Evolutionary conservation across 768 basidiomycete species (phyloP), one percentile per base, ranked within the genome.

Genomic region (Pulveroboletus frians): DNA sequence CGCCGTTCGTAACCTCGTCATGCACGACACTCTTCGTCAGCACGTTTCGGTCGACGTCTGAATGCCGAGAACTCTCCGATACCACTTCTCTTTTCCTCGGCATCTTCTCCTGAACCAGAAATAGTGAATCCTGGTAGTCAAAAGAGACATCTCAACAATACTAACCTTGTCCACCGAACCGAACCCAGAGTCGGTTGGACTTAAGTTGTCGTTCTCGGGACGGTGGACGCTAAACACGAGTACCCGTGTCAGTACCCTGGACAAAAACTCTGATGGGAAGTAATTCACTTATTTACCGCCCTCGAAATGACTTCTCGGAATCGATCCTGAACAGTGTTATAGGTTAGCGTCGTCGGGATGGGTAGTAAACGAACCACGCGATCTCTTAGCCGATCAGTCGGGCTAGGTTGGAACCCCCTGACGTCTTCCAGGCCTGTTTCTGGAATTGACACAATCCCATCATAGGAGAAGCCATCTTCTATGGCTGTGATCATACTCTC

Each of bases 401-500:
- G 37, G 14, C 13, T 21, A 20, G 8, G 5, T 14, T 11, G 20
- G 20, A 21, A 38, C 20, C 8, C 7, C 7, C 3, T 8, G 20
- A 14, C 20, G 6, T 38, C 37, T 20, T 38, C 37, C 37, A 38
- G 37, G 14, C 37, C 37, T 21, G 37, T 21, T 21, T 38, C 37
- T 9, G 37, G 37, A 14, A 38, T 38, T 13, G 37, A 38, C 13
- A 38, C 20, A 20, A 38, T 38, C 13, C 20, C 20, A 17, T 38
- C 37, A 9, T 35, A n/a, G 20, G 37, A 38, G 37, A 38, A 38
- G 37, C 37, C 37, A 0, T 46, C 17, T 8, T 55, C 52, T 9
- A 55, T 41, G 4, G 40, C 48, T 4, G 14, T 27, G 11, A 53
- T 18, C 51, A 49, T 32, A 26, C 14, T 30, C 1, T 53, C 51